Conservation (phyloP, 306 rosid species). For the Castanea sativa region DNA sequence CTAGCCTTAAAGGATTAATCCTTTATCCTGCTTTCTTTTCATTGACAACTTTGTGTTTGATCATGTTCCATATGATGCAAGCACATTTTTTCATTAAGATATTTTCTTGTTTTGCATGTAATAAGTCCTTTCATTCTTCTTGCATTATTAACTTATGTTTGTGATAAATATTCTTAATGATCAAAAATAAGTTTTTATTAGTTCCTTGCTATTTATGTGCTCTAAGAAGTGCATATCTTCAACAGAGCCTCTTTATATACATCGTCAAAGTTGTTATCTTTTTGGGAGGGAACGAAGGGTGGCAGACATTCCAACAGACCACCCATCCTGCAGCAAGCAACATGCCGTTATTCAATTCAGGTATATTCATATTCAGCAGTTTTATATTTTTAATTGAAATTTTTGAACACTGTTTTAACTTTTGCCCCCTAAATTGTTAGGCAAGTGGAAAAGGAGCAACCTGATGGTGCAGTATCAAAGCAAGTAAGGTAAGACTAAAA, state of each 20-base stretch:
- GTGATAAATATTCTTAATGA: constrained; percentile 4
- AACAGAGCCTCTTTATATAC: constrained; percentile 90
- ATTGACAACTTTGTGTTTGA: not conserved
- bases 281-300: constrained; percentile 98
- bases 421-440: constrained; percentile 32
- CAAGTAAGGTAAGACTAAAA: constrained; percentile 51
- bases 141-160: constrained; percentile 13
- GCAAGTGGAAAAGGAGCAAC: constrained; percentile 80
- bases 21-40: not conserved
- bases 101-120: not conserved
- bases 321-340: constrained; percentile 99
- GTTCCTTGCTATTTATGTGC: constrained; percentile 12
- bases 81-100: constrained; percentile 1
- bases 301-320: constrained; percentile 97
- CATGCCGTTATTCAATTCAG: constrained; percentile 93
- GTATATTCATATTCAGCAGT: constrained; percentile 37
- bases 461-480: constrained; percentile 65
- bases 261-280: constrained; percentile 96
- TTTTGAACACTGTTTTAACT: not conserved
- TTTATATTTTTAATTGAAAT: constrained; percentile 10
- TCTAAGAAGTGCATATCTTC: constrained; percentile 31
- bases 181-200: not conserved
- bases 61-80: constrained; percentile 2
- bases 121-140: not conserved
- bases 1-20: not conserved